Percentiles rank a stretch among this genome's conserved stretches.
Evolutionary conservation across 2,329 filamentous ascomycete genomes (phyloP).

Genomic region (Gremmenia infestans): DNA sequence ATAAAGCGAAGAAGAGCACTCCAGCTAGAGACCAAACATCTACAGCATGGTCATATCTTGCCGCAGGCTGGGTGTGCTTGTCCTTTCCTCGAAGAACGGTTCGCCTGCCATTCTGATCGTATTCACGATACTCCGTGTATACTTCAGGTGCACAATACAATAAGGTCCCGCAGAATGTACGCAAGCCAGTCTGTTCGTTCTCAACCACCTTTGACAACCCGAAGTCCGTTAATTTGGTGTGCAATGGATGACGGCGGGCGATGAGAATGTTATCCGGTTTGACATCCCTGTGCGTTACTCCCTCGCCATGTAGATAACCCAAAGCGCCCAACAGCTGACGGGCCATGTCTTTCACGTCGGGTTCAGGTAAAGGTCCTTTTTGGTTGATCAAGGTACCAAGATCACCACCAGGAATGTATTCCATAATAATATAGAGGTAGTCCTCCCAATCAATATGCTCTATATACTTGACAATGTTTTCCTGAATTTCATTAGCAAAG

Average conservation of each 20-base stretch:
- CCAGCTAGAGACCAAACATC: slow-evolving; percentile 96
- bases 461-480: slow-evolving; percentile 86
- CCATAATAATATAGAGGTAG: slow-evolving; percentile 94
- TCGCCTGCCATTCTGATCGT: slow-evolving; percentile 60
- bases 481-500: slow-evolving; percentile 40
- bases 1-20: slow-evolving; percentile 84
- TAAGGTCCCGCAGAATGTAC: slow-evolving; percentile 93
- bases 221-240: slow-evolving; percentile 93
- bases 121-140: slow-evolving; percentile 68
- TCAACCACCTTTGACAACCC: slow-evolving; percentile 92
- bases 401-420: slow-evolving; percentile 79
- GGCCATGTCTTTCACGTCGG: slow-evolving; percentile 65
- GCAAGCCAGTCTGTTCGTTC: slow-evolving; percentile 84
- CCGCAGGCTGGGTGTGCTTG: slow-evolving; percentile 30
- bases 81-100: slow-evolving; percentile 35
- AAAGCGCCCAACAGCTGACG: slow-evolving; percentile 75
- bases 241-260: slow-evolving; percentile 63
- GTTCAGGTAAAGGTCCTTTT: slow-evolving; percentile 60
- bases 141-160: slow-evolving; percentile 96
- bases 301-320: slow-evolving; percentile 77
- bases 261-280: slow-evolving; percentile 98
- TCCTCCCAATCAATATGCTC: slow-evolving; percentile 80
- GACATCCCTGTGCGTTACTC: slow-evolving; percentile 96
- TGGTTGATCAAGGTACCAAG: slow-evolving; percentile 67
- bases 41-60: slow-evolving; percentile 83